phyloP scores from a whole-genome alignment of 1,139 yeast genomes.

The Zygosaccharomyces pseudobailii region DNA sequence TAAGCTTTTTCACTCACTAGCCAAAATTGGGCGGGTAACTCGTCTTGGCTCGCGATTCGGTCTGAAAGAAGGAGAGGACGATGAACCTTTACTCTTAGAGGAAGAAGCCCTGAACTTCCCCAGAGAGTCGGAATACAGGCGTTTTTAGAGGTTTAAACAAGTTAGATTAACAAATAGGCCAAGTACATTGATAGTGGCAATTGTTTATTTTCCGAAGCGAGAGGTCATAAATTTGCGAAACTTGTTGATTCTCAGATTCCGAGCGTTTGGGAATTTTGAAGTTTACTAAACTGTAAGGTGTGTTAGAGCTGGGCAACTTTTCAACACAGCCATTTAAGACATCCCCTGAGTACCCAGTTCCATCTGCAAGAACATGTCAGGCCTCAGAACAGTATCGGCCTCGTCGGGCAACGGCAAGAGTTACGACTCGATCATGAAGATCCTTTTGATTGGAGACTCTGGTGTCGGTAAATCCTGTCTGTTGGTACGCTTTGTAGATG shows the following conservation, averaged over 20 bases:
- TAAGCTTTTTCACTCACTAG: neutral
- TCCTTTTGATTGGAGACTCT: slow-evolving; percentile 91
- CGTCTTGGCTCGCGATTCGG: neutral
- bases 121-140: neutral
- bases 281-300: neutral
- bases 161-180: neutral
- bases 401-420: slow-evolving; percentile 46
- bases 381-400: slow-evolving; percentile 29
- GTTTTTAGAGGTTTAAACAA: neutral
- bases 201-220: neutral
- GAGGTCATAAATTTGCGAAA: neutral
- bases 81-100: neutral
- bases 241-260: neutral
- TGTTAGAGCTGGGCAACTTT: neutral
- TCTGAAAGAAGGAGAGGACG: neutral
- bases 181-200: neutral
- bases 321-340: neutral
- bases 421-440: slow-evolving; percentile 91
- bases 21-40: slow-evolving; percentile 7
- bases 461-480: slow-evolving; percentile 97
- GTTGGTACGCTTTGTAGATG: slow-evolving; percentile 90
- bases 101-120: neutral
- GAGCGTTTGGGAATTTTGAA: neutral
- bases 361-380: slow-evolving; percentile 22
- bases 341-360: neutral